Conservation (phyloP, 1,284 basidiomycete species). For the Blastosporella zonata region DNA sequence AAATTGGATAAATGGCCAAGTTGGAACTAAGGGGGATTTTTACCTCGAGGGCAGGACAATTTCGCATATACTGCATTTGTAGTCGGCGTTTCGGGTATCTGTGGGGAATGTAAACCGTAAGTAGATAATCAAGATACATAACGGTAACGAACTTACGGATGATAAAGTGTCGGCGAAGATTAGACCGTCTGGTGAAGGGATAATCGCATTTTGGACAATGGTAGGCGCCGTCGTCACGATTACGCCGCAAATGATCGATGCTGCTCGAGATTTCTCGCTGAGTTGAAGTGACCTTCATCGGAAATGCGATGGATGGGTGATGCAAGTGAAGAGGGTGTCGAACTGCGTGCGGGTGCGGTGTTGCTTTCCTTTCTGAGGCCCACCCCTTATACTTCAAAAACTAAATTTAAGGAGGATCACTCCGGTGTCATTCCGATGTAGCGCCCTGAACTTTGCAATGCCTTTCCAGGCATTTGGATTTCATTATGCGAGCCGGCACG, state of each 20-base stretch:
- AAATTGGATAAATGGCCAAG: not conserved
- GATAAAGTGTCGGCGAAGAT: conserved; percentile 11
- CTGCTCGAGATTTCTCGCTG: not conserved
- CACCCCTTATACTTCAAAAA: not conserved
- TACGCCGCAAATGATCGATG: conserved; percentile 7
- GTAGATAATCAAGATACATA: not conserved
- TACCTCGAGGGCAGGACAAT: not conserved
- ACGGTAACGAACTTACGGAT: conserved; percentile 3
- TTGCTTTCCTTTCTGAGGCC: not conserved
- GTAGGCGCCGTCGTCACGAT: conserved; percentile 7
- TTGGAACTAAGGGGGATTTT: not conserved
- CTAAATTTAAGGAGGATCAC: not conserved
- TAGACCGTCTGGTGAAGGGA: conserved; percentile 12
- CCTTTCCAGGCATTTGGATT: not conserved
- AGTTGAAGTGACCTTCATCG: conserved; percentile 1
- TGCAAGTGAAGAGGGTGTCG: not conserved
- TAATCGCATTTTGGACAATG: conserved; percentile 12
- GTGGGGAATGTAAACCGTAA: not conserved
- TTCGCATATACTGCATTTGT: conserved; percentile 2
- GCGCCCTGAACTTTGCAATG: not conserved
- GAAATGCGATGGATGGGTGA: not conserved
- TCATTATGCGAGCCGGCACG: too few relatives aligned
- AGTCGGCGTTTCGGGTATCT: conserved; percentile 7
- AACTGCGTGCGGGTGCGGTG: not conserved
- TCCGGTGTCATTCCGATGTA: not conserved